These are phyloP conservation scores for Eimeria nieschulzi DNA, from an alignment of 169 alveolate genomes.

Conservation along the genomic window DNA sequence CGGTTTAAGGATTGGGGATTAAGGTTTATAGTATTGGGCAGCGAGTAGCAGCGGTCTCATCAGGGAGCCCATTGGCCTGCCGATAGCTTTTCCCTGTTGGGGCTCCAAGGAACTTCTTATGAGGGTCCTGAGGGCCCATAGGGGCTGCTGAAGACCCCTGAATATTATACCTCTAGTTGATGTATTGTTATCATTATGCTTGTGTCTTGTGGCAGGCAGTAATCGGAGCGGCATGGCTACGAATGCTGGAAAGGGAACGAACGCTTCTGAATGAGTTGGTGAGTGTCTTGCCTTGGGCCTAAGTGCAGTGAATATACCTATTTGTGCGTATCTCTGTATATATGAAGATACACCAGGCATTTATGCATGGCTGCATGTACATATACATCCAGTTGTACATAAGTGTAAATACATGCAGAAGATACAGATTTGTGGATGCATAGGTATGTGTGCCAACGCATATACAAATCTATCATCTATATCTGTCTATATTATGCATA, in stretches of 20 bases:
- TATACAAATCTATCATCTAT: too few relatives aligned
- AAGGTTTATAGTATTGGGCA: not conserved
- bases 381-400: not conserved
- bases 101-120: not conserved
- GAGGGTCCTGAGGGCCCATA: not conserved
- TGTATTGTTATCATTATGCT: not conserved
- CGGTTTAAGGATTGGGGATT: not conserved
- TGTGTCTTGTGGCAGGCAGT: not conserved
- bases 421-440: not conserved
- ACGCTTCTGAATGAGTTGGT: conserved; percentile 43
- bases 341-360: not conserved
- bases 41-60: not conserved
- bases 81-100: not conserved
- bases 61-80: not conserved
- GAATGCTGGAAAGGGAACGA: conserved; percentile 20
- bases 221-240: conserved; percentile 23
- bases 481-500: too few relatives aligned
- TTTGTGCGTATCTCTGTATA: not conserved
- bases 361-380: not conserved
- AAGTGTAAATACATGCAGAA: not conserved
- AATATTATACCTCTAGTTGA: not conserved
- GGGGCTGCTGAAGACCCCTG: not conserved
- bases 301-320: not conserved
- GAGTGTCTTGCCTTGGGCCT: not conserved
- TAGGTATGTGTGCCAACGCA: not conserved